Conservation (phyloP, 441 rosid genomes). For the Gossypium gossypioides region DNA sequence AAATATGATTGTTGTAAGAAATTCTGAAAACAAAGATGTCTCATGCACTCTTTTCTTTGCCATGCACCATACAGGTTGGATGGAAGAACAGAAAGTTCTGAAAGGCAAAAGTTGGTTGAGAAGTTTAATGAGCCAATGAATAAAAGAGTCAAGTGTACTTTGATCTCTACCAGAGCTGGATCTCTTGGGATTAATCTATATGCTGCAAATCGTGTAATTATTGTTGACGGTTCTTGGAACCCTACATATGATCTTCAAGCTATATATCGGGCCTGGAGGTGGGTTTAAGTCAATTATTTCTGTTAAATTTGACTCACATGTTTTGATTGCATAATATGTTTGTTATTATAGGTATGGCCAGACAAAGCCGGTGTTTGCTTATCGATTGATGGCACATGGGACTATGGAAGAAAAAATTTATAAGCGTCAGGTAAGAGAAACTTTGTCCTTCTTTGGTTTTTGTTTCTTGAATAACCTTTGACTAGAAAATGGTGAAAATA, state of each 20-base stretch:
- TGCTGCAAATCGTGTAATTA: slow-evolving; percentile 96
- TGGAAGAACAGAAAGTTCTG: slow-evolving; percentile 95
- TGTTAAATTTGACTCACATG: background rate
- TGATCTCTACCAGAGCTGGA: slow-evolving; percentile 96
- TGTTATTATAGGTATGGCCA: slow-evolving; percentile 76
- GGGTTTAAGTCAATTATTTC: slow-evolving; percentile 14
- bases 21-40: background rate
- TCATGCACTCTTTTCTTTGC: slow-evolving; percentile 12
- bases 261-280: slow-evolving; percentile 99
- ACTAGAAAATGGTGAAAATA: slow-evolving; percentile 32
- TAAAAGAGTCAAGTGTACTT: slow-evolving; percentile 80
- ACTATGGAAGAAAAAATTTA: slow-evolving; percentile 98
- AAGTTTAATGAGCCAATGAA: slow-evolving; percentile 79
- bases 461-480: slow-evolving; percentile 13
- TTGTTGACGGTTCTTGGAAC: slow-evolving; percentile 99
- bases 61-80: slow-evolving; percentile 54
- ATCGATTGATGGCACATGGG: slow-evolving; percentile 91
- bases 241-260: slow-evolving; percentile 99
- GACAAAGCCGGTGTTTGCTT: slow-evolving; percentile 91
- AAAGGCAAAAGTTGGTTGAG: slow-evolving; percentile 91
- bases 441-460: slow-evolving; percentile 8
- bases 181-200: slow-evolving; percentile 95
- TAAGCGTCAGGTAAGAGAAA: slow-evolving; percentile 80
- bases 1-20: background rate
- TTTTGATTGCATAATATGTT: slow-evolving; percentile 9